Conservation (phyloP, 2,329 filamentous ascomycete species). For the Exophiala xenobiotica region DNA sequence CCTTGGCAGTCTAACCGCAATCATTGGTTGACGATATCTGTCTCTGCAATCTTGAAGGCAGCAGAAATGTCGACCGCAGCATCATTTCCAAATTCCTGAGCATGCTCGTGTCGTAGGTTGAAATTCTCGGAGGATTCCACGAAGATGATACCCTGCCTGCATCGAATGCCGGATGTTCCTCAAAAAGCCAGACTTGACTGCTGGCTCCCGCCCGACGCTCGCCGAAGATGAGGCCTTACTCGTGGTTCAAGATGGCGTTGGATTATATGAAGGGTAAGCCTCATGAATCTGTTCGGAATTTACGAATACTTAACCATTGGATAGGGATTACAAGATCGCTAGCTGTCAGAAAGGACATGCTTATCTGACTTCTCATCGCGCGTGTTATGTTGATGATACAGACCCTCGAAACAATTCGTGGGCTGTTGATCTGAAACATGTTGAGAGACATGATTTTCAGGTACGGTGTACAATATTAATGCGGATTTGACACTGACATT, state of each 20-base stretch:
- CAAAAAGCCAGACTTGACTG: conserved; percentile 92
- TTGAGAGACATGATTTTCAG: conserved; percentile 89
- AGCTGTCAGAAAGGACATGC: conserved; percentile 94
- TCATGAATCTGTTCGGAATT: neutral
- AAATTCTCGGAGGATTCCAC: neutral
- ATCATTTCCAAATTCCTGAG: no score
- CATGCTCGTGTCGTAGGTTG: neutral
- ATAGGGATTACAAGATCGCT: conserved; percentile 89
- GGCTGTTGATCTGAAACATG: conserved; percentile 82
- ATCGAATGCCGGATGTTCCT: conserved; percentile 70
- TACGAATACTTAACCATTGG: neutral
- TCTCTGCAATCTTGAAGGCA: no score
- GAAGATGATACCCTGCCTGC: conserved; percentile 20
- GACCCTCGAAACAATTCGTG: conserved; percentile 83
- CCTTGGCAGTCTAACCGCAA: no score
- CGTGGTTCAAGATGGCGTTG: conserved; percentile 96
- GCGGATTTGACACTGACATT: no score
- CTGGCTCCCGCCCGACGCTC: conserved; percentile 88
- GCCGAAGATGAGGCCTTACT: conserved; percentile 90
- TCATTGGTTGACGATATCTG: no score
- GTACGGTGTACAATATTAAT: no score
- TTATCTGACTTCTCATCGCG: conserved; percentile 91
- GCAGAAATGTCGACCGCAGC: no score
- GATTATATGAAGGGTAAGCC: conserved; percentile 91
- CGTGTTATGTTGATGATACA: conserved; percentile 89